phyloP scores from a whole-genome alignment of 345 rosid genomes.

The Salix exigua region DNA sequence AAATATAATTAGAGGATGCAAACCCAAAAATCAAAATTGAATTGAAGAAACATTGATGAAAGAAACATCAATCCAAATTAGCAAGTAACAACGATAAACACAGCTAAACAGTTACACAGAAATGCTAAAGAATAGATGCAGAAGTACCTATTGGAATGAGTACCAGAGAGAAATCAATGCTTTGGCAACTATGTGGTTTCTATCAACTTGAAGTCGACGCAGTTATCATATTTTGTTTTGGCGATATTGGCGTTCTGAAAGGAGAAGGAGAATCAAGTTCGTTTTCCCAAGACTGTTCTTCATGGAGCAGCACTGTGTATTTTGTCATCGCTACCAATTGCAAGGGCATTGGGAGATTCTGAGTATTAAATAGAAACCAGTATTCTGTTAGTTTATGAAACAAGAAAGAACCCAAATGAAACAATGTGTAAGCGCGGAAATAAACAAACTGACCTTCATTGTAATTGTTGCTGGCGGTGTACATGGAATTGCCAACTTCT shows the following conservation, averaged over 20 bases:
- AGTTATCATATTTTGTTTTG: background rate
- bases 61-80: too few species aligned
- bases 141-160: background rate
- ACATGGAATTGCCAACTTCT: slow-evolving; percentile 9
- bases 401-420: background rate
- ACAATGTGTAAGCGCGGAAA: background rate
- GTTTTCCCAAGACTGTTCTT: slow-evolving; percentile 7
- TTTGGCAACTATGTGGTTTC: slow-evolving; percentile 25
- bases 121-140: background rate
- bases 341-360: slow-evolving; percentile 17
- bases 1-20: too few species aligned
- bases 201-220: slow-evolving; percentile 24
- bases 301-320: slow-evolving; percentile 7
- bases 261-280: slow-evolving; percentile 16
- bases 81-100: too few species aligned
- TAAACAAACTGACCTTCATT: slow-evolving; percentile 16
- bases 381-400: background rate
- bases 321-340: slow-evolving; percentile 22
- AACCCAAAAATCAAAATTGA: too few species aligned
- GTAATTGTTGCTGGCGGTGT: background rate
- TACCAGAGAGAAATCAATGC: slow-evolving; percentile 7
- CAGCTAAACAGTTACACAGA: too few species aligned
- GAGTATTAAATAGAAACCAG: slow-evolving; percentile 6
- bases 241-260: slow-evolving; percentile 27
- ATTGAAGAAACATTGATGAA: too few species aligned